Evolutionary conservation across 2,329 filamentous ascomycete species (phyloP), one percentile per base, ranked within the genome.

Genomic region (Neophaeococcomyces mojaviensis): DNA sequence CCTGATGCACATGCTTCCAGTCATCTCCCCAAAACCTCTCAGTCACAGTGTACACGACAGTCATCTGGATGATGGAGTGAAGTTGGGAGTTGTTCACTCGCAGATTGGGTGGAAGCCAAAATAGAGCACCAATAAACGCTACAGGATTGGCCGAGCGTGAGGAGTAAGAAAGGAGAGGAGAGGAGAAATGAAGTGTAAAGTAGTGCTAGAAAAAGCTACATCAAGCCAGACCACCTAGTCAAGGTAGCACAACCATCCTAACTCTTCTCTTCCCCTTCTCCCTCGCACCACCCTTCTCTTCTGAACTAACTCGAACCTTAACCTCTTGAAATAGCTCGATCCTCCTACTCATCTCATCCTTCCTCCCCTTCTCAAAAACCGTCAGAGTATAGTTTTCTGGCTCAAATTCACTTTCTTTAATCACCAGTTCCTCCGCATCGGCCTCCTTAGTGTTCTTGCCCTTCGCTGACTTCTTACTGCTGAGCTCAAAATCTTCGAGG

Each of bases 321-420:
- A 98, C 85, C 73, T 90, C 94, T 65, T 92, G 81, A 73, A 98
- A 98, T 49, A 98, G 69, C 65, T 94, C 88, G 1, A 96, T 77
- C 52, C 67, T 74, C 52, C 73, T 67, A 33, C 58, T 67, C 41
- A 74, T 67, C 57, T 71, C 74, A 8, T 79, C 78, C 10, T 16
- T 30, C 39, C 66, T 72, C 3, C 78, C 77, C 55, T 70, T 70
- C 38, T 77, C 73, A 54, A 68, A 72, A 26, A 81, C 71, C 32
- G 68, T 77, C 31, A 98, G 73, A 37, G 79, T 78, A 65, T 94
- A 98, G 49, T 84, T 82, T 61, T 96, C 92, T 0, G 81, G 78
- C 65, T 98, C 88, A 61, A 88, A 97, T 26, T 78, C 78, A 39
- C 84, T 84, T 54, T 89, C 84, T 1, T 88, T 86, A 2, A 15